These are phyloP conservation scores for Mychonastes homosphaera DNA, from an alignment of 139 green algal genomes.

Conservation along the genomic window DNA sequence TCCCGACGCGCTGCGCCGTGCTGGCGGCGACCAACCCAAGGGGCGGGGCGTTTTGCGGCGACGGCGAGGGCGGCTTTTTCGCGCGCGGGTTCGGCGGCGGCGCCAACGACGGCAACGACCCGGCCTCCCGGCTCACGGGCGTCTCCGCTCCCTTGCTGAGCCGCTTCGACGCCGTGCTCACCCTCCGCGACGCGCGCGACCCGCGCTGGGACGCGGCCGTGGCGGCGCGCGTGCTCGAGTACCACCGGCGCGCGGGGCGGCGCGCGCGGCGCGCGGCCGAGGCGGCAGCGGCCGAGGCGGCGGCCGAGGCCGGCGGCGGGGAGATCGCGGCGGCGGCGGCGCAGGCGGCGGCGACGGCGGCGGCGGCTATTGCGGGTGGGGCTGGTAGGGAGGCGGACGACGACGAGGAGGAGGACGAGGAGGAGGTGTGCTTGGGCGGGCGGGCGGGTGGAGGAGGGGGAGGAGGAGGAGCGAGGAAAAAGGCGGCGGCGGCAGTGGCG, in stretches of 20 bases:
- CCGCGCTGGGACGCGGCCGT: conserved; percentile 54
- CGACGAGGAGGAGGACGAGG: not conserved
- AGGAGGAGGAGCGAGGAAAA: not conserved
- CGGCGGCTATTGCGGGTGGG: too few species aligned
- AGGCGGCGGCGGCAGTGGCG: not conserved
- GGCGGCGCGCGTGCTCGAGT: conserved; percentile 59
- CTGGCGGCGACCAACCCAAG: conserved; percentile 63
- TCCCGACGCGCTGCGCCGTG: conserved; percentile 59
- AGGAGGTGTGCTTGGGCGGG: not conserved
- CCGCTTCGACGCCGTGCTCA: conserved; percentile 86
- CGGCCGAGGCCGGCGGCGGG: not conserved
- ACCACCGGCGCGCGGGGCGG: conserved; percentile 23
- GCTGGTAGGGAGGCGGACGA: too few species aligned
- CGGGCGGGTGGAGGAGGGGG: not conserved
- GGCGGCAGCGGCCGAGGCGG: not conserved
- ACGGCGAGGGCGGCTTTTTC: not conserved
- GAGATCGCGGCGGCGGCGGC: not conserved
- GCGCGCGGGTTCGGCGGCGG: conserved; percentile 49
- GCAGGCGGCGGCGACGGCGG: not conserved
- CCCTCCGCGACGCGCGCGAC: conserved; percentile 55
- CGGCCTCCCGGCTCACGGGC: conserved; percentile 6
- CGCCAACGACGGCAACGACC: not conserved
- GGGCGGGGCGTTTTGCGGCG: conserved; percentile 22
- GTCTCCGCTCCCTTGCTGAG: conserved; percentile 38
- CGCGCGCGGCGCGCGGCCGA: not conserved